Conservation (phyloP, 441 rosid species). For the Gossypium aridum region DNA sequence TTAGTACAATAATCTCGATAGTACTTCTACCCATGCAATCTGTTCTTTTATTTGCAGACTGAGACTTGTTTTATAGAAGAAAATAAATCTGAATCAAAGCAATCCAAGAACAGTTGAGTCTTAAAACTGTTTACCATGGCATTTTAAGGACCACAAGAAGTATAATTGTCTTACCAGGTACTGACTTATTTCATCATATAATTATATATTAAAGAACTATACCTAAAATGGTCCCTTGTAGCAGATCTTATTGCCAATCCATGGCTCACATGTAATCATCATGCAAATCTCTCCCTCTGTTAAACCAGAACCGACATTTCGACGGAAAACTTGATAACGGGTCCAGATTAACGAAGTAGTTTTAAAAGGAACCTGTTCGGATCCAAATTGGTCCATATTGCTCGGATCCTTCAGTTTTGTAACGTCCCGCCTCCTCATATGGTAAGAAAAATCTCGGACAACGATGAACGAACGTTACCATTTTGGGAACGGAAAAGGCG, state of each 20-base stretch:
- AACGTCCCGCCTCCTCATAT: not conserved
- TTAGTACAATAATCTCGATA: no score
- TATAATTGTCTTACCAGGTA: not conserved
- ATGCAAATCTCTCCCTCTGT: not conserved
- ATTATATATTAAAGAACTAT: not conserved
- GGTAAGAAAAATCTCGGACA: not conserved
- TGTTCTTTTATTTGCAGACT: no score
- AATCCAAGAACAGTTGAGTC: not conserved
- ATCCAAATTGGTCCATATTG: not conserved
- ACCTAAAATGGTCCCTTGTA: conserved; percentile 4
- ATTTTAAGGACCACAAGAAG: conserved; percentile 5
- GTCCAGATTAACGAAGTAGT: not conserved
- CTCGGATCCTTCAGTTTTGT: not conserved
- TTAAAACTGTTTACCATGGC: not conserved
- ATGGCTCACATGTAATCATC: not conserved
- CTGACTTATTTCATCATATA: not conserved
- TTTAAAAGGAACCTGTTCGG: not conserved
- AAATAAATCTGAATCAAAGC: not conserved
- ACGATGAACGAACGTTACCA: not conserved
- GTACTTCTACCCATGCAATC: no score
- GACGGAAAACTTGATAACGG: not conserved
- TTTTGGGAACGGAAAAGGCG: not conserved
- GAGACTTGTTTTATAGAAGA: not conserved
- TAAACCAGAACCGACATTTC: not conserved
- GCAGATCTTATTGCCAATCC: not conserved